Evolutionary conservation across 164 flowering plant genomes (phyloP).

Genomic region (Vitis vinifera): ASM3070453v1 NC_081822.1:2632001-2632500

Average conservation of each 20-base stretch:
- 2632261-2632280: neutral
- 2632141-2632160: constrained; percentile 72
- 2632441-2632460: too few species aligned
- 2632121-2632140: constrained; percentile 71
- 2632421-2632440: too few species aligned
- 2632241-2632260: neutral
- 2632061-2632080: neutral
- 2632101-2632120: constrained; percentile 95
- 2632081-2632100: neutral
- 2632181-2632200: constrained; percentile 49
- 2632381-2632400: too few species aligned
- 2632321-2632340: too few species aligned
- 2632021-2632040: neutral
- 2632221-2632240: neutral
- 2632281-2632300: too few species aligned
- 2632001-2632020: too few species aligned
- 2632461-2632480: neutral
- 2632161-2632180: constrained; percentile 79
- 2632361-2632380: neutral
- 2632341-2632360: too few species aligned
- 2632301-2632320: too few species aligned
- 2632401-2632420: too few species aligned
- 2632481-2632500: neutral
- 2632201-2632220: constrained; percentile 52
- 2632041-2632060: neutral